Conservation (phyloP, 2,329 filamentous ascomycete species). For the Coniosporium tulheliwenetii region DNA sequence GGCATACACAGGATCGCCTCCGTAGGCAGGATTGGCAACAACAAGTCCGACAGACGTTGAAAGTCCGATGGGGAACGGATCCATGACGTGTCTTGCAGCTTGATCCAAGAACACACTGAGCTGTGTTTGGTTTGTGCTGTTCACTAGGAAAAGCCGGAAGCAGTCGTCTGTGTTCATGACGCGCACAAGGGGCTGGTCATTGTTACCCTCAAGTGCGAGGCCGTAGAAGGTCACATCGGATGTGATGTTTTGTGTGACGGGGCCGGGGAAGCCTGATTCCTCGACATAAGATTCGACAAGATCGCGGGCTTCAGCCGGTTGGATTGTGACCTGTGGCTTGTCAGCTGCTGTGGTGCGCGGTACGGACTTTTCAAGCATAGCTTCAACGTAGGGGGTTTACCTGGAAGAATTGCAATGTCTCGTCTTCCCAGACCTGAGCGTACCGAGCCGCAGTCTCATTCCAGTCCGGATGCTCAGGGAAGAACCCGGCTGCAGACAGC, state of each 20-base stretch:
- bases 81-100: constrained; percentile 40
- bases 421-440: constrained; percentile 46
- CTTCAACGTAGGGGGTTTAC: constrained; percentile 10
- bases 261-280: constrained; percentile 26
- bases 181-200: constrained; percentile 32
- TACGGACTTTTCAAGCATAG: not conserved
- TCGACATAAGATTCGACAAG: constrained; percentile 34
- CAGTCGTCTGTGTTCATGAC: constrained; percentile 51
- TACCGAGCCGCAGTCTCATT: constrained; percentile 27
- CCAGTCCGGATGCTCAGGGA: constrained; percentile 34
- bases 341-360: not conserved
- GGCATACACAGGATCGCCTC: constrained; percentile 28
- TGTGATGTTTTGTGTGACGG: constrained; percentile 24
- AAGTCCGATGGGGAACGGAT: constrained; percentile 43
- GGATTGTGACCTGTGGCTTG: constrained; percentile 17
- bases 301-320: constrained; percentile 24
- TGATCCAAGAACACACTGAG: constrained; percentile 41
- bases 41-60: constrained; percentile 40
- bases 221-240: constrained; percentile 37
- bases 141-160: constrained; percentile 47
- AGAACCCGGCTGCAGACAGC: constrained; percentile 35
- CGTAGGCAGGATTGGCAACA: constrained; percentile 46
- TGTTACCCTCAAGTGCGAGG: constrained; percentile 38
- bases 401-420: constrained; percentile 42
- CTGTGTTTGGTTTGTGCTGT: constrained; percentile 41